Percentiles rank a stretch among this genome's conserved stretches.
These are phyloP conservation scores for Leccinum obscurum DNA, from an alignment of 768 basidiomycete species.

Conservation along the genomic window DNA sequence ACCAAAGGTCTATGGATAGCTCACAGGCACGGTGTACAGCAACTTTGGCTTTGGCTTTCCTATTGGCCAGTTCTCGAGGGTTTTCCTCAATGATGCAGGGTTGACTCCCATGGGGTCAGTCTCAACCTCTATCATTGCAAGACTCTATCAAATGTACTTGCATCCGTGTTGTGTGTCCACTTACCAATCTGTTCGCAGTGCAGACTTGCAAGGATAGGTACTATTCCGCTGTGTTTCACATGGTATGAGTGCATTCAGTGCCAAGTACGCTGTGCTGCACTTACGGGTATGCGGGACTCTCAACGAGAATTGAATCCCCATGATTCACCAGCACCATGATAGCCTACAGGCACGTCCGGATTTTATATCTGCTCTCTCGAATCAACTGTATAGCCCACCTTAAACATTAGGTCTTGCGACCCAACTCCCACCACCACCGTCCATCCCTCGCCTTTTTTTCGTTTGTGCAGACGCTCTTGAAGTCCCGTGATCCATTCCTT, in stretches of 20 bases:
- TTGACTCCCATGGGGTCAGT: slow-evolving; percentile 68
- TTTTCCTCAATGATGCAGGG: slow-evolving; percentile 54
- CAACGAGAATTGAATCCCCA: slow-evolving; percentile 76
- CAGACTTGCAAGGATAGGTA: slow-evolving; percentile 55
- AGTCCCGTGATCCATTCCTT: slow-evolving; percentile 63
- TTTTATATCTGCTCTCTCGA: neutral
- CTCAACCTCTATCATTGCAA: slow-evolving; percentile 54
- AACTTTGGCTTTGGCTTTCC: slow-evolving; percentile 67
- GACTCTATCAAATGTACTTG: slow-evolving; percentile 26
- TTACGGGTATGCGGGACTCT: slow-evolving; percentile 70
- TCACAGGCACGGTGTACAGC: slow-evolving; percentile 71
- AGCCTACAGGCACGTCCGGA: slow-evolving; percentile 41
- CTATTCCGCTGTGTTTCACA: slow-evolving; percentile 46
- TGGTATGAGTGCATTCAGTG: neutral
- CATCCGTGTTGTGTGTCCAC: slow-evolving; percentile 8
- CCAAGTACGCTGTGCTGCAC: neutral
- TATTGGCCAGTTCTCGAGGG: slow-evolving; percentile 66
- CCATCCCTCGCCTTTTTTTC: slow-evolving; percentile 64
- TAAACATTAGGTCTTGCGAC: slow-evolving; percentile 81
- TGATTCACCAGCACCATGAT: slow-evolving; percentile 64
- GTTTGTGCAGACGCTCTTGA: slow-evolving; percentile 63
- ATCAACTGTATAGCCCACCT: slow-evolving; percentile 40
- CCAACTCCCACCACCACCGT: slow-evolving; percentile 67
- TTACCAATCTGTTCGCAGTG: slow-evolving; percentile 55
- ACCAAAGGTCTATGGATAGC: slow-evolving; percentile 9